phyloP scores from a whole-genome alignment of 2,329 filamentous ascomycete genomes.

The Fusarium begoniae region DNA sequence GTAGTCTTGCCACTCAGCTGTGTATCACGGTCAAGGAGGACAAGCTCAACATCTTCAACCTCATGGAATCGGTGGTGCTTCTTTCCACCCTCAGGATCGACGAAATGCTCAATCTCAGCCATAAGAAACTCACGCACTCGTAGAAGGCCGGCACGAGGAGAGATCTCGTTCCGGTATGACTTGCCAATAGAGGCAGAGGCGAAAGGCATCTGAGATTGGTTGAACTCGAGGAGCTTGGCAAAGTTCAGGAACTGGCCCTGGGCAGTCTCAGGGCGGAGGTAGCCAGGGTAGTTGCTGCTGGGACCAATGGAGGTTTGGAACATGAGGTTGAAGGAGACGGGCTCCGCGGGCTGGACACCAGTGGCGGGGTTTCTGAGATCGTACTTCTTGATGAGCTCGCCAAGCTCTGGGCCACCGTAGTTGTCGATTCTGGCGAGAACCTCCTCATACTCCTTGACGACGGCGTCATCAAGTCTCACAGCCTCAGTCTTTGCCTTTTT shows the following conservation, averaged over 20 bases:
- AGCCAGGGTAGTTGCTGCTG: slow-evolving; percentile 85
- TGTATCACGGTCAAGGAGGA: slow-evolving; percentile 83
- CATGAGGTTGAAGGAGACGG: slow-evolving; percentile 97
- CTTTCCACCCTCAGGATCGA: slow-evolving; percentile 94
- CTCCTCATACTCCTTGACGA: slow-evolving; percentile 91
- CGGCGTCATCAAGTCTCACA: slow-evolving; percentile 85
- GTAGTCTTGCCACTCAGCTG: slow-evolving; percentile 88
- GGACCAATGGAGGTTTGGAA: slow-evolving; percentile 96
- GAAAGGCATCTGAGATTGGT: slow-evolving; percentile 94
- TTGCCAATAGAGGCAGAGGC: slow-evolving; percentile 97
- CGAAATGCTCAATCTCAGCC: slow-evolving; percentile 99
- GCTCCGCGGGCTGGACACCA: slow-evolving; percentile 78
- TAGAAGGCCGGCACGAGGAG: slow-evolving; percentile 87
- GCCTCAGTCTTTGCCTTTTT: slow-evolving; percentile 87
- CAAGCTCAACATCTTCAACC: slow-evolving; percentile 83
- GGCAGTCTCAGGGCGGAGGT: slow-evolving; percentile 91
- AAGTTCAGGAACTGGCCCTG: slow-evolving; percentile 99
- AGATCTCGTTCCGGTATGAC: slow-evolving; percentile 98
- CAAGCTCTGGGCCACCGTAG: slow-evolving; percentile 87
- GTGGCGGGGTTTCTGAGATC: slow-evolving; percentile 89
- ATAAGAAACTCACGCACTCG: slow-evolving; percentile 97
- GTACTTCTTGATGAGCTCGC: slow-evolving; percentile 87
- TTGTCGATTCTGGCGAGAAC: slow-evolving; percentile 94
- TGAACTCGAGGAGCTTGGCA: slow-evolving; percentile 94
- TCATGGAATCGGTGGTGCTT: slow-evolving; percentile 90